These are phyloP conservation scores for Pleurotus tuber-regium DNA, from an alignment of 768 basidiomycete species.

Conservation along the genomic window DNA sequence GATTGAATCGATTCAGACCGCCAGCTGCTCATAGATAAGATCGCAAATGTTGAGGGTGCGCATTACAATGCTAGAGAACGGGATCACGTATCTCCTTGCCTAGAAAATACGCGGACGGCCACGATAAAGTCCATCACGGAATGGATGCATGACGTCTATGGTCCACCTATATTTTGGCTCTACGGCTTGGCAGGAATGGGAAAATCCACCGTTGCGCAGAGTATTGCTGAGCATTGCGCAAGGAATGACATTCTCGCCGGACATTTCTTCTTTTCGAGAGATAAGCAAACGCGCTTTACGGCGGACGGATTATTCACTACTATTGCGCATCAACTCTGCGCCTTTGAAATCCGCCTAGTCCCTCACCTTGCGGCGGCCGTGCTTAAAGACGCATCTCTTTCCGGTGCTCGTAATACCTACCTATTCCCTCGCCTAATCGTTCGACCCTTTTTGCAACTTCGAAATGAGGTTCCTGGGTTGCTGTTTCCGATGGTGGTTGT, in stretches of 20 bases:
- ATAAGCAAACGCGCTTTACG: neutral
- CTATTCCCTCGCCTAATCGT: neutral
- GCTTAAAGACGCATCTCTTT: neutral
- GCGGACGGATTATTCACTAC: neutral
- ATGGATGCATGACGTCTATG: neutral
- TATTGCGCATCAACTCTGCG: neutral
- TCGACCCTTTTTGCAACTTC: neutral
- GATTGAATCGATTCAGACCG: neutral
- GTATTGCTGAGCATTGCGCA: neutral
- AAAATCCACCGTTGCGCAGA: constrained; percentile 5
- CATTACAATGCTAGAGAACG: neutral
- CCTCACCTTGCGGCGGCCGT: neutral
- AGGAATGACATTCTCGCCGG: neutral
- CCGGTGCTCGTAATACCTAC: neutral
- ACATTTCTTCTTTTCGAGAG: neutral
- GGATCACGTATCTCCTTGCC: neutral
- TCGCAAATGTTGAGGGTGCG: neutral
- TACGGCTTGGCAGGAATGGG: constrained; percentile 2
- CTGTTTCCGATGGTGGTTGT: constrained; percentile 1
- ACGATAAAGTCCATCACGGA: neutral
- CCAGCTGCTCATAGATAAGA: neutral
- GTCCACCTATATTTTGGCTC: constrained; percentile 5
- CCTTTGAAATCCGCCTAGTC: neutral
- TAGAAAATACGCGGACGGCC: neutral
- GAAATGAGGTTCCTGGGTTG: neutral